Conservation (phyloP, 371 early-diverging fungal genomes). For the Mucor plumbeus region DNA sequence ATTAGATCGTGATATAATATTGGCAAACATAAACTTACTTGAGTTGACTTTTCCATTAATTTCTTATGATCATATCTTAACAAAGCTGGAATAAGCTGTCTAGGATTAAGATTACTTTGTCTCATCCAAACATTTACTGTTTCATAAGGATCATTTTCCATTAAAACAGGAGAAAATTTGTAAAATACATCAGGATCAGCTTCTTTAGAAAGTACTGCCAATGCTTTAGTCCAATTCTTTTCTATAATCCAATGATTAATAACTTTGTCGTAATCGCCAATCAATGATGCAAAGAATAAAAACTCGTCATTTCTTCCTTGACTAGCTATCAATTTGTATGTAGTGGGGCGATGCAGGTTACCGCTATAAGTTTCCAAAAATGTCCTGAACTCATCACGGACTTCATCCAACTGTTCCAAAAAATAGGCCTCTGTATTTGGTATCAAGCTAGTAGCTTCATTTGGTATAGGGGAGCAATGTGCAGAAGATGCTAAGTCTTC, state of each 20-base stretch:
- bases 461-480: constrained; percentile 22
- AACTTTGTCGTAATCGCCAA: constrained; percentile 83
- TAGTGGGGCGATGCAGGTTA: constrained; percentile 68
- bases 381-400: constrained; percentile 71
- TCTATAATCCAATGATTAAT: constrained; percentile 81
- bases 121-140: constrained; percentile 86
- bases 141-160: constrained; percentile 82
- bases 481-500: constrained; percentile 62
- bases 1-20: not conserved
- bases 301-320: constrained; percentile 83
- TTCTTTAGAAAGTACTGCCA: constrained; percentile 78
- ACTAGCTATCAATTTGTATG: constrained; percentile 79
- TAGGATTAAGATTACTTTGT: constrained; percentile 78
- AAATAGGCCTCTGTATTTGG: constrained; percentile 27
- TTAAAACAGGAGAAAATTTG: constrained; percentile 80
- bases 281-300: constrained; percentile 77
- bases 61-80: constrained; percentile 74
- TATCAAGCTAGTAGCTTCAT: constrained; percentile 24
- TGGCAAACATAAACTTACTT: constrained; percentile 27
- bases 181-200: constrained; percentile 62
- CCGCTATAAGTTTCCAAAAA: constrained; percentile 73
- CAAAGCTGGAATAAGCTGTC: constrained; percentile 87
- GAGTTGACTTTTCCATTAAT: constrained; percentile 21
- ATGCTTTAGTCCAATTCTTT: constrained; percentile 74
- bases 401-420: constrained; percentile 51